Conservation (phyloP, 164 flowering plant genomes). For the Cinnamomum micranthum region DNA sequence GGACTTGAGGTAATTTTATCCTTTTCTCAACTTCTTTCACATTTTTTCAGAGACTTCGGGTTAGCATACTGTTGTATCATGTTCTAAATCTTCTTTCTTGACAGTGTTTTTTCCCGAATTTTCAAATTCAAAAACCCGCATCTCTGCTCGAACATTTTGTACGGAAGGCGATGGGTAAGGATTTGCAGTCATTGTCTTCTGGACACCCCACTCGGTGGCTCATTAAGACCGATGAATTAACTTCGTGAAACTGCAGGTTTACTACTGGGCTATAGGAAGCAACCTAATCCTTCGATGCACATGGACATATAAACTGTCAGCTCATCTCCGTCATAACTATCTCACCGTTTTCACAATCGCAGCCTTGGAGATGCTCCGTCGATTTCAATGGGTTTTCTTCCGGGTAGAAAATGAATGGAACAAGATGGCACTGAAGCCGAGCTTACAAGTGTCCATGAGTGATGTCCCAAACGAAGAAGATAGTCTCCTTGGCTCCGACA, state of each 20-base stretch:
- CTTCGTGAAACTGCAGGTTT: slow-evolving; percentile 50
- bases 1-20: slow-evolving; percentile 73
- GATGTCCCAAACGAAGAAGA: slow-evolving; percentile 54
- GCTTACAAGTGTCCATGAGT: slow-evolving; percentile 39
- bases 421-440: slow-evolving; percentile 58
- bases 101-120: slow-evolving; percentile 78
- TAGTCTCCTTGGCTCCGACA: slow-evolving; percentile 45
- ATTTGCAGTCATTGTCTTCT: not conserved
- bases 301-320: slow-evolving; percentile 98
- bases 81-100: slow-evolving; percentile 6
- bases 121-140: slow-evolving; percentile 76
- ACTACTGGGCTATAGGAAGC: slow-evolving; percentile 79
- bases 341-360: slow-evolving; percentile 69
- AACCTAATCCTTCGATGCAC: slow-evolving; percentile 84
- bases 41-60: not conserved
- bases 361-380: slow-evolving; percentile 71
- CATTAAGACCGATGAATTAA: not conserved
- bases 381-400: slow-evolving; percentile 93
- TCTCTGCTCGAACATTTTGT: slow-evolving; percentile 46
- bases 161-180: slow-evolving; percentile 84
- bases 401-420: slow-evolving; percentile 92
- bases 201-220: not conserved
- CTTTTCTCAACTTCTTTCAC: not conserved
- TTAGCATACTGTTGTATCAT: not conserved
- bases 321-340: slow-evolving; percentile 96